Percentiles rank a stretch among this genome's conserved stretches.
Evolutionary conservation across 176 grass and related monocot genomes (phyloP).

Genomic region (Triticum urartu): DNA sequence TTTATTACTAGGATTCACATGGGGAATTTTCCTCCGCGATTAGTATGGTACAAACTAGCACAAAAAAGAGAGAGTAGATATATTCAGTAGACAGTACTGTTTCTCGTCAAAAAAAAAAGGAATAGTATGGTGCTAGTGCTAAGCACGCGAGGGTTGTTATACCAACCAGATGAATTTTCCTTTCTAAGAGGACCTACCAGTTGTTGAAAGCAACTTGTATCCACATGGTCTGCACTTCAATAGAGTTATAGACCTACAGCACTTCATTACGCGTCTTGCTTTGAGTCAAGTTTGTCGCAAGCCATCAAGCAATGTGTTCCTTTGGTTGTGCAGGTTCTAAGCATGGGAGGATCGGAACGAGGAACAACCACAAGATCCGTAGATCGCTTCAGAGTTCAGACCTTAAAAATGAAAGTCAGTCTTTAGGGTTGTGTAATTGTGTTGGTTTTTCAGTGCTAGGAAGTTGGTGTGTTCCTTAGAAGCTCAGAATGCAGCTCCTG

Average conservation of each 20-base stretch:
- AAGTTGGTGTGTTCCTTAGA: conserved; percentile 24
- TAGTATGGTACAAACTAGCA: background rate
- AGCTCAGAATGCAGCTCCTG: background rate
- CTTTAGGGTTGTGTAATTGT: background rate
- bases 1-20: conserved; percentile 15
- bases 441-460: conserved; percentile 24
- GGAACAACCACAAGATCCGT: background rate
- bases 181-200: background rate
- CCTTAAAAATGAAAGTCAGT: background rate
- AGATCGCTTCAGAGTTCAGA: conserved; percentile 1
- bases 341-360: conserved; percentile 3
- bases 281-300: background rate
- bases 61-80: too few relatives aligned
- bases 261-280: background rate
- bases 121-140: background rate
- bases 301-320: background rate
- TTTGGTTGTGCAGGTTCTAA: conserved; percentile 28
- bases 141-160: conserved; percentile 14
- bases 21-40: background rate
- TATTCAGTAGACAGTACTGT: too few relatives aligned
- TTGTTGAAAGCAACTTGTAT: conserved; percentile 14
- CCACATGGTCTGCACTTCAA: conserved; percentile 14
- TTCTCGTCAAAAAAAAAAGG: too few relatives aligned
- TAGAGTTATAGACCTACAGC: background rate
- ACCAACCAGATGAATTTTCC: conserved; percentile 26